Percentiles rank a stretch among this genome's conserved stretches.
Evolutionary conservation across 2,329 filamentous ascomycete genomes (phyloP).

Genomic region (Stachybotrys chlorohalonatus): DNA sequence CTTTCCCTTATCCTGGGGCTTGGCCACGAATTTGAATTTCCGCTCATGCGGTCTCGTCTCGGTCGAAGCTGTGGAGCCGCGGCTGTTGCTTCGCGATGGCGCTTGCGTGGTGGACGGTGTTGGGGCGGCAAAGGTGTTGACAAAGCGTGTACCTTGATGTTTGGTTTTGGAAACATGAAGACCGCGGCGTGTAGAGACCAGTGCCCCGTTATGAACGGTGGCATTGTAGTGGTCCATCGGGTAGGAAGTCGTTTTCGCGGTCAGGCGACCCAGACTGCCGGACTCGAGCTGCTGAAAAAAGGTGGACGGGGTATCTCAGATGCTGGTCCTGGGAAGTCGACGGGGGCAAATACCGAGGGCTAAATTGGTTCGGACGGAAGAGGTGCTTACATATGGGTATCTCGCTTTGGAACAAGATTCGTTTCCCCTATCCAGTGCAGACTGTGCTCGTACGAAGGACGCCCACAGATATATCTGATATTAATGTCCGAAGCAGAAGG

Average conservation of each 20-base stretch:
- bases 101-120: neutral
- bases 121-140: conserved; percentile 19
- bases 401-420: neutral
- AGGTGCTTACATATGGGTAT: neutral
- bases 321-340: neutral
- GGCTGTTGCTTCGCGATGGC: neutral
- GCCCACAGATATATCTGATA: neutral
- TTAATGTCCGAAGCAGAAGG: neutral
- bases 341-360: neutral
- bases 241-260: neutral
- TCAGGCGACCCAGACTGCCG: neutral
- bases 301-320: neutral
- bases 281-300: neutral
- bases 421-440: neutral
- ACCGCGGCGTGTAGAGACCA: conserved; percentile 27
- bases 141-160: conserved; percentile 28
- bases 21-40: conserved; percentile 1
- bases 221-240: conserved; percentile 37
- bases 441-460: neutral
- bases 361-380: neutral
- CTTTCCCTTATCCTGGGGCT: neutral
- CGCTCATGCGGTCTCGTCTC: neutral
- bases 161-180: conserved; percentile 30
- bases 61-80: neutral
- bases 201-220: conserved; percentile 24